Base-by-base conservation (phyloP, 805 yeast species). In the Zygosaccharomyces kombuchaensis region DNA sequence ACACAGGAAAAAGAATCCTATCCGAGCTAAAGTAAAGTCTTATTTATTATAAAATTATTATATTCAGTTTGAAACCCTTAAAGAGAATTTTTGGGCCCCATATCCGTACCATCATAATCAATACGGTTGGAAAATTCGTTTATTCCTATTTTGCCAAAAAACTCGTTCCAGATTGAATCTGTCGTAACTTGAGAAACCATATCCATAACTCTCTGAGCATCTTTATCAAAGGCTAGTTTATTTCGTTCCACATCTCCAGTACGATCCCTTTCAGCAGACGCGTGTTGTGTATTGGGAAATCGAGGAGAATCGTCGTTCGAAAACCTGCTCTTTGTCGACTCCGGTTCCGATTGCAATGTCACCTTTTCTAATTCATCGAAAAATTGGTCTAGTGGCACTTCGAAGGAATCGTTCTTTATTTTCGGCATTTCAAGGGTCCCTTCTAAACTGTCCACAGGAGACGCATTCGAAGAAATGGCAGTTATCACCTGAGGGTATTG, bases 131-230 rank as follows among this genome's bases (percentile, higher is more conserved):
- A 38, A 9, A 30, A 22, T 14, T 45, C 36, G 6, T 34, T 29
- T 13, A 19, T 36, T 19, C 46, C 40, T 13, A 43, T 26, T 25
- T 51, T 53, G 23, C 54, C 56, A 39, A 59, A 56, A 30, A 56
- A 53, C 35, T 60, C 65, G 36, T 80, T 87, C 85, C 87, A 82
- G 27, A 82, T 80, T 21, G 80, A 70, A 45, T 82, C 87, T 2
- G 78, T 74, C 3, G 84, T 81, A 38, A 81, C 76, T 58, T 77
- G 83, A 55, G 74, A 76, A 49, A 83, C 74, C 69, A 83, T 66
- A 54, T 81, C 85, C 57, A 73, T 78, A 16, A 81, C 74, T 41
- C 71, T 68, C 49, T 73, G 74, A 4, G 82, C 83, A 50, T 82
- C 87, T 32, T 56, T 66, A 4, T 64, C 49, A 40, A 55, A 36